Base-by-base conservation (phyloP, 202 grass and related monocot species). In the Cymbopogon flexuosus region DNA sequence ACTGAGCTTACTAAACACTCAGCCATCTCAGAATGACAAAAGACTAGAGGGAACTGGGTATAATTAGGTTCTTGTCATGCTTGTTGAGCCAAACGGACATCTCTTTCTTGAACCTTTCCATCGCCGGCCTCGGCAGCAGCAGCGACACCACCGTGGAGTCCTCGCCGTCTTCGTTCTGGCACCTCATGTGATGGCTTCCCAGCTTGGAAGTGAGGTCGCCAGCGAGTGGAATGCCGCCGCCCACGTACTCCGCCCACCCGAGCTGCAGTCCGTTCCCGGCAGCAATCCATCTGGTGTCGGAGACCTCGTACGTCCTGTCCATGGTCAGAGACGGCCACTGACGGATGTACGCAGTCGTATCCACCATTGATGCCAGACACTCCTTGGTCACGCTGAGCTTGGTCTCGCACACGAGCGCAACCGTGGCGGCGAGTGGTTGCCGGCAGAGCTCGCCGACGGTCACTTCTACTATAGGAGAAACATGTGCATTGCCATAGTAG, bases 401-500 rank as follows among this genome's bases (percentile, higher is more conserved):
- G 47, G 80, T 79, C 2, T 40, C 24, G 2, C 80, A 68, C 67
- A 87, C 86, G 12, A 87, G 75, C 49, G 66, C 80, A 1, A 83
- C 80, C 1, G 80, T 73, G 7, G 61, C 14, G 8, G 49, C 80
- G 1, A 87, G 74, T 6, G 86, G 30, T 39, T 49, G 74, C 21
- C 3, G 3, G 16, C 61, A 18, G 15, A 87, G 85, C 58, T 87
- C 75, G 0, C 14, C 68, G 2, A 12, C 86, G 5, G 68, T 13
- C 36, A 42, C 5, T 7, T 87, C 86, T 1, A 24, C 68, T 11
- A 87, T 67, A 40, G 86, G 85, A 1, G 86, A 87, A 29, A 87
- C 8, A 35, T 87, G 86, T 1, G 86, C 86, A 9, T 87, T 87
- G 47, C 86, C 86, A 1, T 87, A 87, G 61, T 83, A 87, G 0